phyloP scores from a whole-genome alignment of 106 monocot genomes.

The Alisma plantagoaquatica region DNA sequence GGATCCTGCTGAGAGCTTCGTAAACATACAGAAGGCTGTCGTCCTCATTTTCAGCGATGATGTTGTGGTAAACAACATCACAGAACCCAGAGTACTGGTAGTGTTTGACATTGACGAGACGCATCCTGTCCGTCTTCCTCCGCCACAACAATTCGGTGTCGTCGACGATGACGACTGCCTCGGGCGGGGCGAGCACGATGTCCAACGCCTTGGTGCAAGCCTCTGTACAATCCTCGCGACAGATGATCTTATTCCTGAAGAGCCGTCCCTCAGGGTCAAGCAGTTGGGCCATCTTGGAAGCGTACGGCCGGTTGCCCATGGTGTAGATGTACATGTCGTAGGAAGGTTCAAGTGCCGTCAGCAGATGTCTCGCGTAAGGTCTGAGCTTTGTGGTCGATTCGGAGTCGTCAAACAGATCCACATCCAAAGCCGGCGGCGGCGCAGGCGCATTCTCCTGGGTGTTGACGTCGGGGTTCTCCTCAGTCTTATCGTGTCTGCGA shows the following conservation, averaged over 20 bases:
- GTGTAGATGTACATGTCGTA: not conserved
- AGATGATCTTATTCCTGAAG: not conserved
- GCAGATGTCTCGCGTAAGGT: not conserved
- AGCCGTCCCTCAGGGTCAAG: not conserved
- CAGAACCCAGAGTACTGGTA: no score
- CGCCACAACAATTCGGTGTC: not conserved
- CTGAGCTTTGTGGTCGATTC: not conserved
- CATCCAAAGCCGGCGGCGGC: no score
- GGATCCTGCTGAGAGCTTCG: not conserved
- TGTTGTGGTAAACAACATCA: no score
- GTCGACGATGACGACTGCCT: not conserved
- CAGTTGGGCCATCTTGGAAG: not conserved
- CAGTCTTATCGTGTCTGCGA: no score
- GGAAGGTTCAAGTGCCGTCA: not conserved
- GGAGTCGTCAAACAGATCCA: no score
- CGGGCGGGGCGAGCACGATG: not conserved
- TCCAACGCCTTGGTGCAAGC: not conserved
- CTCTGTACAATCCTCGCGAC: not conserved
- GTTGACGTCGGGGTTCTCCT: no score
- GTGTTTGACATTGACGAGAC: not conserved
- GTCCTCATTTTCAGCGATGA: not conserved
- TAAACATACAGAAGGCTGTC: not conserved
- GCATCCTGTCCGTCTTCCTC: not conserved
- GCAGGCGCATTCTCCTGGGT: no score
- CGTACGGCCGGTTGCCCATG: not conserved